Conservation (phyloP, 1,284 basidiomycete genomes). For the Jaminaea rosea region DNA sequence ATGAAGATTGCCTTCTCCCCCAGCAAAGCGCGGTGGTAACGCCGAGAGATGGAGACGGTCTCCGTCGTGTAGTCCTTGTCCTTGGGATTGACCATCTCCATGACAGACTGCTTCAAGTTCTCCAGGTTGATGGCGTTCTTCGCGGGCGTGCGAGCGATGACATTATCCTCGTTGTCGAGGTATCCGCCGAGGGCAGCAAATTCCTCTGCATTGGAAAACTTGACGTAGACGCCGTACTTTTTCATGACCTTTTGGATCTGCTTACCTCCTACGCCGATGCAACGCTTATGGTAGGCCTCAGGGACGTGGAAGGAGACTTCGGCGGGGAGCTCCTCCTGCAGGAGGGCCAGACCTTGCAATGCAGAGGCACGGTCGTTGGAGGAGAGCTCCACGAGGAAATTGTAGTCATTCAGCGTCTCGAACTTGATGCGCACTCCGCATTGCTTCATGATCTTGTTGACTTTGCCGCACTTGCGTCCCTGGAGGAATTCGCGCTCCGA, state of each 20-base stretch:
- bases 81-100: constrained; percentile 96
- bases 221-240: constrained; percentile 97
- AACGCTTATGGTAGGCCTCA: constrained; percentile 95
- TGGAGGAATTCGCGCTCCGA: constrained; percentile 94
- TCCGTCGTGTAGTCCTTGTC: constrained; percentile 95
- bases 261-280: constrained; percentile 94
- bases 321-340: constrained; percentile 96
- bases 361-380: constrained; percentile 56
- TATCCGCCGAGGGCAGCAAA: constrained; percentile 90
- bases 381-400: constrained; percentile 83
- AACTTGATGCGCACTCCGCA: constrained; percentile 91
- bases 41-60: constrained; percentile 79
- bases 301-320: constrained; percentile 99
- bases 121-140: constrained; percentile 95
- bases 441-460: constrained; percentile 53
- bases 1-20: constrained; percentile 96
- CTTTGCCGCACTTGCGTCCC: constrained; percentile 49
- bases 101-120: constrained; percentile 87
- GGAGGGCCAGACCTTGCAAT: constrained; percentile 73
- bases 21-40: constrained; percentile 86
- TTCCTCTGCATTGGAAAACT: constrained; percentile 97
- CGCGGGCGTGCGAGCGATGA: constrained; percentile 89
- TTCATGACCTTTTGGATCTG: constrained; percentile 99
- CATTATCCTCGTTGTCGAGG: constrained; percentile 96
- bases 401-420: constrained; percentile 97